Percentiles rank a stretch among this genome's conserved stretches.
Evolutionary conservation across 2,329 filamentous ascomycete genomes (phyloP).

Genomic region (Tympanopsis confertula): DNA sequence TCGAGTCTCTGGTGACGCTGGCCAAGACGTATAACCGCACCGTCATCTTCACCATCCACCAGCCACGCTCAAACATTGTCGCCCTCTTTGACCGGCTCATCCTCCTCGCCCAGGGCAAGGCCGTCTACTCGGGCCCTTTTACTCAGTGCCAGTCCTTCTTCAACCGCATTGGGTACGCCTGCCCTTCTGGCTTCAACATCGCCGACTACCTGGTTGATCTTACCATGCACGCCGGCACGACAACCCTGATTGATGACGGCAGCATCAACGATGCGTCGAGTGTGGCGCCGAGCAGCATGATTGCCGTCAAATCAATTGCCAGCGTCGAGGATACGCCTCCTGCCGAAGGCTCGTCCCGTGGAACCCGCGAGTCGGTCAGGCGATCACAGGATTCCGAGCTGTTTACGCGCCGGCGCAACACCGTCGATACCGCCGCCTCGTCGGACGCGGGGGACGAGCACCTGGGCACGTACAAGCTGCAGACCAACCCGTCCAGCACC

Average conservation of each 20-base stretch:
- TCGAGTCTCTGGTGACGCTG: slow-evolving; percentile 86
- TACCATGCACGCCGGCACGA: slow-evolving; percentile 81
- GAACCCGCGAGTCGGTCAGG: slow-evolving; percentile 56
- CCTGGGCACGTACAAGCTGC: slow-evolving; percentile 36
- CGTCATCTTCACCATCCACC: slow-evolving; percentile 95
- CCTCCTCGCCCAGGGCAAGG: slow-evolving; percentile 75
- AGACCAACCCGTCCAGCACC: slow-evolving; percentile 28
- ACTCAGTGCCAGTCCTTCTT: slow-evolving; percentile 83
- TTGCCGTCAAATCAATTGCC: slow-evolving; percentile 79
- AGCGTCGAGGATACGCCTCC: slow-evolving; percentile 69
- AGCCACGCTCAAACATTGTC: slow-evolving; percentile 95
- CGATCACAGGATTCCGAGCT: slow-evolving; percentile 81
- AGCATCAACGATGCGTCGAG: slow-evolving; percentile 44
- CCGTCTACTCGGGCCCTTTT: slow-evolving; percentile 90
- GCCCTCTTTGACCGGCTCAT: slow-evolving; percentile 92
- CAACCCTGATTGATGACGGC: slow-evolving; percentile 46
- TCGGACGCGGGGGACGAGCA: slow-evolving; percentile 40
- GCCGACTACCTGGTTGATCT: slow-evolving; percentile 95
- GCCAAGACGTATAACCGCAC: slow-evolving; percentile 95
- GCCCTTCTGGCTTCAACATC: slow-evolving; percentile 95
- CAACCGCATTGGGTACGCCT: slow-evolving; percentile 79
- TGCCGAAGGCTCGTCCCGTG: slow-evolving; percentile 40
- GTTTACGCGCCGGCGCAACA: slow-evolving; percentile 69
- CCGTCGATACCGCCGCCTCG: slow-evolving; percentile 49
- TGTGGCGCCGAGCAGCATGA: slow-evolving; percentile 73